A percentile compares a stretch with the other conserved stretches of the same genome.
Evolutionary conservation across 495 filamentous ascomycete genomes (phyloP).

Genomic region (Filosporella fistucella): DNA sequence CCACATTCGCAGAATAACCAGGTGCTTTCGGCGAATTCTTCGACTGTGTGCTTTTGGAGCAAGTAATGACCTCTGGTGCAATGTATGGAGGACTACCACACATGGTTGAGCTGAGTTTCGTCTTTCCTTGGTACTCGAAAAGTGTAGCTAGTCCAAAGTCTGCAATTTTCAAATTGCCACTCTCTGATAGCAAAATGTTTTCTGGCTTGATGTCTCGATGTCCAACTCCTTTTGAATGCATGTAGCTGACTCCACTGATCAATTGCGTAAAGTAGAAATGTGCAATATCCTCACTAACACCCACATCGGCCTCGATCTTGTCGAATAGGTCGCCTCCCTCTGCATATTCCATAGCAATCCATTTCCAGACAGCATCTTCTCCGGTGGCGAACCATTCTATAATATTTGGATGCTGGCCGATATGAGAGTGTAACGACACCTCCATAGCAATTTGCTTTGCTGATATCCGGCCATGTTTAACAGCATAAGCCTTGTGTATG

Average conservation of each 20-base stretch:
- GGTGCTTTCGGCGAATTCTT: slow-evolving; percentile 43
- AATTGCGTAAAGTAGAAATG: slow-evolving; percentile 96
- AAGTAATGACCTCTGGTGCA: slow-evolving; percentile 80
- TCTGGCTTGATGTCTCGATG: slow-evolving; percentile 91
- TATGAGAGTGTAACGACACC: slow-evolving; percentile 78
- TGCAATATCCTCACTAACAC: slow-evolving; percentile 86
- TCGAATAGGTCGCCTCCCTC: slow-evolving; percentile 97
- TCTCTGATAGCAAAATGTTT: slow-evolving; percentile 77
- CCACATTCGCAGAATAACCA: slow-evolving; percentile 78
- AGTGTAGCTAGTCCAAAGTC: slow-evolving; percentile 96
- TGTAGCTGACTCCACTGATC: slow-evolving; percentile 83
- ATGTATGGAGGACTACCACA: slow-evolving; percentile 98
- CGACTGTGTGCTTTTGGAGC: slow-evolving; percentile 30
- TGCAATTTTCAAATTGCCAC: slow-evolving; percentile 89
- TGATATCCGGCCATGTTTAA: slow-evolving; percentile 81
- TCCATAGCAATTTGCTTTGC: slow-evolving; percentile 86
- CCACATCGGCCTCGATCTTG: slow-evolving; percentile 97
- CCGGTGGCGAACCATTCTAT: slow-evolving; percentile 86
- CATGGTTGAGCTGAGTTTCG: slow-evolving; percentile 77
- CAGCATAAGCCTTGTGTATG: slow-evolving; percentile 93
- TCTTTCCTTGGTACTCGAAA: slow-evolving; percentile 79
- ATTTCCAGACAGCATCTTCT: slow-evolving; percentile 86
- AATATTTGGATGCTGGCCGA: slow-evolving; percentile 86
- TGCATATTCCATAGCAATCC: slow-evolving; percentile 98
- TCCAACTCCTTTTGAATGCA: slow-evolving; percentile 88